Evolutionary conservation across 164 flowering plant genomes (phyloP).

Genomic region (Kalanchoe fedtschenkoi): DNA sequence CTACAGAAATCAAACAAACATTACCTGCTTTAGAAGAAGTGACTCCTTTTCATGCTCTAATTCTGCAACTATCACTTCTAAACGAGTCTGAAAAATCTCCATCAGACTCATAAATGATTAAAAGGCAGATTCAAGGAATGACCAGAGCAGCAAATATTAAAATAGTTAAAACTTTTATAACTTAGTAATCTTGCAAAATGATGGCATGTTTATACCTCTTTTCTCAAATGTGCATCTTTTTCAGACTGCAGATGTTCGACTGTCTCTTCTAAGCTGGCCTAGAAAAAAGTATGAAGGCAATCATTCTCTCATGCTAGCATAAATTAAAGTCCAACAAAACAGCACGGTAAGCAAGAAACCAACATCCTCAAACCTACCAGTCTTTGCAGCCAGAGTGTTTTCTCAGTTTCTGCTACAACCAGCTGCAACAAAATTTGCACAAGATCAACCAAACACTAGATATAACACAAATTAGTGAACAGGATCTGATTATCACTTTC

Average conservation of each 20-base stretch:
- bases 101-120: neutral
- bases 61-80: constrained; percentile 11
- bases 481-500: neutral
- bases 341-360: neutral
- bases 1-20: neutral
- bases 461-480: neutral
- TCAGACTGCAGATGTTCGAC: constrained; percentile 21
- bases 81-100: constrained; percentile 9
- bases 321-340: neutral
- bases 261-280: constrained; percentile 27
- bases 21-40: constrained; percentile 19
- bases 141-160: neutral
- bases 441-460: neutral
- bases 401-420: constrained; percentile 23
- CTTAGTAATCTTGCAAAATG: neutral
- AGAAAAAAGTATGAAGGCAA: neutral
- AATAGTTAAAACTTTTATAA: neutral
- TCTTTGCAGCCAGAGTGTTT: constrained; percentile 22
- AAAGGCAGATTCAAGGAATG: neutral
- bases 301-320: neutral
- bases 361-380: constrained; percentile 19
- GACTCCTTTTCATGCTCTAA: constrained; percentile 16
- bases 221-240: constrained; percentile 20
- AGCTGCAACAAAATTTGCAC: constrained; percentile 10
- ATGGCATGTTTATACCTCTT: constrained; percentile 21